These are phyloP conservation scores for Pogostemon cablin DNA, from an alignment of 257 asterid genomes.

Conservation along the genomic window DNA sequence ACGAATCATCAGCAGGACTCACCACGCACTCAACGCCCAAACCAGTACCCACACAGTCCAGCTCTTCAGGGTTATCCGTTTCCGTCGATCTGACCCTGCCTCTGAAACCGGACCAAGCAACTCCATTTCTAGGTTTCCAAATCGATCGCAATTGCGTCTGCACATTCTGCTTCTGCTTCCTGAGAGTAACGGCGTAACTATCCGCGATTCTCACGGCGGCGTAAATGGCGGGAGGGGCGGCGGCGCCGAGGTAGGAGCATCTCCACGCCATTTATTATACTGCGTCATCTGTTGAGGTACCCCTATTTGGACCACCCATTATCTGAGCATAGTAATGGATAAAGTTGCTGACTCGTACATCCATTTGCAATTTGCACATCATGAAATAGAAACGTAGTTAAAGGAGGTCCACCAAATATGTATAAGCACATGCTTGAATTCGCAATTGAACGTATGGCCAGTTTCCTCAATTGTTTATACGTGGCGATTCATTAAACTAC, in stretches of 20 bases:
- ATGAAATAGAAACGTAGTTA: too few relatives aligned
- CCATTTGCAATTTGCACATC: too few relatives aligned
- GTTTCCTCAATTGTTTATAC: background rate
- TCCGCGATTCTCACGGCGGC: conserved; percentile 28
- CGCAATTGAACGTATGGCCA: too few relatives aligned
- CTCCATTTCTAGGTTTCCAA: conserved; percentile 13
- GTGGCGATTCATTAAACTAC: conserved; percentile 32
- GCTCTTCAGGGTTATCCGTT: conserved; percentile 47
- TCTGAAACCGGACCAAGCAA: conserved; percentile 31
- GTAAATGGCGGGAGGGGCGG: conserved; percentile 36
- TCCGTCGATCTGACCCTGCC: conserved; percentile 52
- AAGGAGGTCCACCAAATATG: too few relatives aligned
- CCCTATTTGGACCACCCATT: background rate
- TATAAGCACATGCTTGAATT: too few relatives aligned
- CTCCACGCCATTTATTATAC: conserved; percentile 51
- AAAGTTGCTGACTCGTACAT: too few relatives aligned
- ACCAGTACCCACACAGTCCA: conserved; percentile 76
- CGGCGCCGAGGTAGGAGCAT: conserved; percentile 33
- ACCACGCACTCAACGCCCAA: conserved; percentile 62
- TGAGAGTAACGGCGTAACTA: conserved; percentile 17
- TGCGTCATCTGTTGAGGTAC: background rate
- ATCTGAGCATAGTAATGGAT: too few relatives aligned
- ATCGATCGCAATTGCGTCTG: conserved; percentile 15
- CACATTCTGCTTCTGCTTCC: conserved; percentile 24
- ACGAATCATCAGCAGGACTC: conserved; percentile 39